Evolutionary conservation across 345 rosid genomes (phyloP).

Genomic region (Raphanus raphanistrum): DNA sequence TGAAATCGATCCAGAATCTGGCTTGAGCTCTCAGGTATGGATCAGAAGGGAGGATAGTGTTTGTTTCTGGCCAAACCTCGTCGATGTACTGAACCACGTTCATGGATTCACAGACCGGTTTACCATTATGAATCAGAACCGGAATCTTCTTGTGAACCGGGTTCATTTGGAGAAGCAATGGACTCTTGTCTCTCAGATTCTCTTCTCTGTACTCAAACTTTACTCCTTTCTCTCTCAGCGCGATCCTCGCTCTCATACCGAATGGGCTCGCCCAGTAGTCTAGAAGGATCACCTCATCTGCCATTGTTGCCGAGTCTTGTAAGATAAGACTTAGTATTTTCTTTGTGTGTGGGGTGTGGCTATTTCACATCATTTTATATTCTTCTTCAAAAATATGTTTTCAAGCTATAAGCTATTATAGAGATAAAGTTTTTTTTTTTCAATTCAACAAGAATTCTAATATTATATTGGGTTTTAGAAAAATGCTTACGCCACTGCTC

Average conservation of each 20-base stretch:
- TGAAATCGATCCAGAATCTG: conserved; percentile 38
- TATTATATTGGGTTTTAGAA: background rate
- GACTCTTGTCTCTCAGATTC: conserved; percentile 28
- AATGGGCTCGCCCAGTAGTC: conserved; percentile 32
- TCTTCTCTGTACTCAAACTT: conserved; percentile 27
- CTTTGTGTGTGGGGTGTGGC: background rate
- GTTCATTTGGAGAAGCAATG: conserved; percentile 25
- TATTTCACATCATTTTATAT: background rate
- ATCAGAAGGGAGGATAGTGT: conserved; percentile 30
- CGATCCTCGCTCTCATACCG: conserved; percentile 31
- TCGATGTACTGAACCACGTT: conserved; percentile 33
- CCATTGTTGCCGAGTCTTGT: conserved; percentile 24
- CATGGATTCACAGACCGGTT: conserved; percentile 37
- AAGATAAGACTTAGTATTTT: background rate
- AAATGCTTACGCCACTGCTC: conserved; percentile 26
- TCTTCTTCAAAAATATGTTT: background rate
- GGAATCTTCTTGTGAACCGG: conserved; percentile 37
- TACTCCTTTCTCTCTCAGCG: conserved; percentile 29
- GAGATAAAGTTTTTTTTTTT: background rate
- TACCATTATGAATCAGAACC: conserved; percentile 37
- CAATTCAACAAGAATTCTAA: background rate
- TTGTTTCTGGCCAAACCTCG: conserved; percentile 26
- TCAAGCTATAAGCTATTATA: background rate
- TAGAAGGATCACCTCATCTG: conserved; percentile 28
- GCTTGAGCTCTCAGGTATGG: conserved; percentile 38